Conservation (phyloP, 148 eudicot genomes). For the Cornus suecica region DNA sequence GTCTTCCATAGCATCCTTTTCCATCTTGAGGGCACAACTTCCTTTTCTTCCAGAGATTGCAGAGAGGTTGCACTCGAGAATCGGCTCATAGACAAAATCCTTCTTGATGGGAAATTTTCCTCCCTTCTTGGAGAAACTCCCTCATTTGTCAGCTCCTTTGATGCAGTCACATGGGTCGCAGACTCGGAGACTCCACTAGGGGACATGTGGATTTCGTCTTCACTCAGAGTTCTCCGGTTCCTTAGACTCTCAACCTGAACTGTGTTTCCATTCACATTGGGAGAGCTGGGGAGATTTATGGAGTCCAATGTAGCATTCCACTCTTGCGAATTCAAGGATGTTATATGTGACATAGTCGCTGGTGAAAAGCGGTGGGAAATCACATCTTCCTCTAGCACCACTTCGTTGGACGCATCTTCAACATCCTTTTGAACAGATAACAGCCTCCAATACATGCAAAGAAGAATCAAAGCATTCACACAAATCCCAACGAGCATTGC, state of each 20-base stretch:
- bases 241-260: slow-evolving; percentile 31
- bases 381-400: slow-evolving; percentile 51
- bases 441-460: slow-evolving; percentile 54
- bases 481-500: background rate
- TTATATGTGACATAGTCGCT: slow-evolving; percentile 3
- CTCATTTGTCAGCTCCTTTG: slow-evolving; percentile 32
- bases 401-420: slow-evolving; percentile 46
- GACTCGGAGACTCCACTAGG: slow-evolving; percentile 16
- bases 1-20: slow-evolving; percentile 55
- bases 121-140: slow-evolving; percentile 23
- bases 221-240: slow-evolving; percentile 28
- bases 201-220: slow-evolving; percentile 32
- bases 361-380: slow-evolving; percentile 59
- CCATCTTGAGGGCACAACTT: slow-evolving; percentile 31
- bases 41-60: slow-evolving; percentile 16
- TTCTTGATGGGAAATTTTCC: slow-evolving; percentile 21
- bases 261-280: slow-evolving; percentile 16
- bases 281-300: slow-evolving; percentile 19
- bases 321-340: slow-evolving; percentile 34
- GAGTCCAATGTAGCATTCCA: slow-evolving; percentile 21
- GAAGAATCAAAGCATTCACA: background rate
- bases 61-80: background rate
- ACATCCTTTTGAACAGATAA: slow-evolving; percentile 55
- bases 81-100: background rate
- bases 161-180: slow-evolving; percentile 24